These are phyloP conservation scores for Umbelopsis ramanniana DNA, from an alignment of 192 early-diverging fungal genomes.

Conservation along the genomic window DNA sequence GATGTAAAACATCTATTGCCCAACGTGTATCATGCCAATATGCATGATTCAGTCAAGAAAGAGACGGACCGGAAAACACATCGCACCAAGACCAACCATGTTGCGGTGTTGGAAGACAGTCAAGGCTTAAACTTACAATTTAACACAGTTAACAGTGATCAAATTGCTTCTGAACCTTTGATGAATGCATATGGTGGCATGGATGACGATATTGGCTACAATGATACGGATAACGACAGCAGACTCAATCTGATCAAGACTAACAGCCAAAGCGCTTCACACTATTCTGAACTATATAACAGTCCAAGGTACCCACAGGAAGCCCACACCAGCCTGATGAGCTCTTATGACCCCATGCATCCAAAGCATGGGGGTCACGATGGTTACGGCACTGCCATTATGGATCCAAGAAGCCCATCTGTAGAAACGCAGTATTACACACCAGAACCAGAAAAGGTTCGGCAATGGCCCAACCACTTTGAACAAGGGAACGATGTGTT, in stretches of 20 bases:
- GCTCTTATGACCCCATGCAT: neutral
- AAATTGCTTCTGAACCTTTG: slow-evolving; percentile 12
- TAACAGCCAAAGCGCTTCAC: neutral
- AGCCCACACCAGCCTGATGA: neutral
- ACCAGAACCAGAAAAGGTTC: neutral
- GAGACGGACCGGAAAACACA: slow-evolving; percentile 6
- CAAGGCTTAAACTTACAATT: slow-evolving; percentile 24
- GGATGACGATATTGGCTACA: neutral
- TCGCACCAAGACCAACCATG: slow-evolving; percentile 3
- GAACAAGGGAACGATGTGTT: neutral
- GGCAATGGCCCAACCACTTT: neutral
- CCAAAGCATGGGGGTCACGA: neutral
- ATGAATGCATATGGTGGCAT: neutral
- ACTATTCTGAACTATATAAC: neutral
- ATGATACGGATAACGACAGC: neutral
- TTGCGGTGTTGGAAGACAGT: slow-evolving; percentile 10
- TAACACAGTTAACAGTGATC: slow-evolving; percentile 11
- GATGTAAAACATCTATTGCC: slow-evolving; percentile 67
- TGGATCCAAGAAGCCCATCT: neutral
- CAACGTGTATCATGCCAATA: slow-evolving; percentile 60
- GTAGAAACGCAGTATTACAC: slow-evolving; percentile 17
- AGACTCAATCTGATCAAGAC: slow-evolving; percentile 3
- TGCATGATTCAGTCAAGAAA: slow-evolving; percentile 14
- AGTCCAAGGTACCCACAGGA: neutral
- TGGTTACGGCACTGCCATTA: neutral